Evolutionary conservation across 2,329 filamentous ascomycete species (phyloP).

Genomic region (Fusarium sp.): DNA sequence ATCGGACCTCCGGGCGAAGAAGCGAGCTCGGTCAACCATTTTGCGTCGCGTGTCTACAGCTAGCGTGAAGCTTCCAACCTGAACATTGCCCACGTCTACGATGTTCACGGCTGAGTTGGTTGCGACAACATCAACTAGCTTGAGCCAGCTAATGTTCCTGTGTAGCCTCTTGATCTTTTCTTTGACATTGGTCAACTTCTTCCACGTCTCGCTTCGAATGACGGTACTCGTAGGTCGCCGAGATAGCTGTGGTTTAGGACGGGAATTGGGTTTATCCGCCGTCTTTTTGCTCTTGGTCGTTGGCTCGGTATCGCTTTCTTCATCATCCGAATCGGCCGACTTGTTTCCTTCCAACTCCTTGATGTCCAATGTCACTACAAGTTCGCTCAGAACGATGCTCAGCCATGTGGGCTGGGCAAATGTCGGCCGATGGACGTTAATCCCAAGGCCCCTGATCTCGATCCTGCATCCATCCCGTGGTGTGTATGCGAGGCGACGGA

Average conservation of each 20-base stretch:
- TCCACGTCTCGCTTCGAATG: constrained; percentile 80
- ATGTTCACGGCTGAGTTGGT: constrained; percentile 82
- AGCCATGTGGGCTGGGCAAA: constrained; percentile 98
- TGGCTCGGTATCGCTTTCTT: constrained; percentile 43
- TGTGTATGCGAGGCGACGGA: constrained; percentile 90
- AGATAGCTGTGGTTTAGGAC: constrained; percentile 24
- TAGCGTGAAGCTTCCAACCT: constrained; percentile 85
- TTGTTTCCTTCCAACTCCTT: constrained; percentile 69
- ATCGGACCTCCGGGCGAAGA: constrained; percentile 81
- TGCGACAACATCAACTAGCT: constrained; percentile 88
- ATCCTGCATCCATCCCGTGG: constrained; percentile 89
- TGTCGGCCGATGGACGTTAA: constrained; percentile 91
- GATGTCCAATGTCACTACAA: constrained; percentile 85
- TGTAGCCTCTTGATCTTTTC: constrained; percentile 89
- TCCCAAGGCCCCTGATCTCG: constrained; percentile 87
- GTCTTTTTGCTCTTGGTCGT: constrained; percentile 38
- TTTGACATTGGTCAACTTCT: constrained; percentile 79
- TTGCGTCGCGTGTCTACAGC: constrained; percentile 92
- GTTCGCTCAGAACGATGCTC: constrained; percentile 86
- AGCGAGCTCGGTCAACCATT: constrained; percentile 88
- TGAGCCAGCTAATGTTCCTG: constrained; percentile 86
- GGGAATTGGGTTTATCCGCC: constrained; percentile 41
- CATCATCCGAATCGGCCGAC: constrained; percentile 33
- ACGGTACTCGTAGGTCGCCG: constrained; percentile 20
- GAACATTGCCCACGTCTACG: constrained; percentile 83